Evolutionary conservation across 257 asterid species (phyloP).

Genomic region (Solanum virginianum): DNA sequence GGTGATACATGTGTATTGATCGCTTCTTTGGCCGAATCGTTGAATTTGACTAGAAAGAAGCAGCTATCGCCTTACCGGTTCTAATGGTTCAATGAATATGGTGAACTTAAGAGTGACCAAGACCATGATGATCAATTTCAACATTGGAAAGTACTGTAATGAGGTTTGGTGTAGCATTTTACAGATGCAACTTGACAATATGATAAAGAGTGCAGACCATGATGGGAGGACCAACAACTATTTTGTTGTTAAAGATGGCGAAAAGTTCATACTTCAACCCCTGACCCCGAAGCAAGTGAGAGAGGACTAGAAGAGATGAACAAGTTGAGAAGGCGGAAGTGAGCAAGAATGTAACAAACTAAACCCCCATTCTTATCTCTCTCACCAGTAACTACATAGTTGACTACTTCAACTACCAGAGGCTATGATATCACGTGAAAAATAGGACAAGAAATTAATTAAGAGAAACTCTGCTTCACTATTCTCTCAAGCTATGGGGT

Average conservation of each 20-base stretch:
- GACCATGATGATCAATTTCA: not conserved
- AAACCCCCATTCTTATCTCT: not conserved
- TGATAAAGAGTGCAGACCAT: not conserved
- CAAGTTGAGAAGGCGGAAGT: not conserved
- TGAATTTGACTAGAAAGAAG: not conserved
- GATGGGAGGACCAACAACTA: not conserved
- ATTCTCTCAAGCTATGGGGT: not conserved
- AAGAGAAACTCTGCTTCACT: not conserved
- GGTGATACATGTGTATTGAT: not conserved
- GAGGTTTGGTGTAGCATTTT: not conserved
- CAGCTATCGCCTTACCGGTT: not conserved
- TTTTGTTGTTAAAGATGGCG: not conserved
- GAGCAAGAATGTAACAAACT: not conserved
- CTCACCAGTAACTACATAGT: not conserved
- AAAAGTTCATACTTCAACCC: not conserved
- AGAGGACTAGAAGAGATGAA: not conserved
- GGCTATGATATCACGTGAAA: not conserved
- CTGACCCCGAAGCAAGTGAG: not conserved
- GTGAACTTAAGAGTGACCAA: not conserved
- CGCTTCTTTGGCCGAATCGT: not conserved
- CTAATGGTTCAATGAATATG: not conserved
- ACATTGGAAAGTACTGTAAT: not conserved
- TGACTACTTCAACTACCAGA: not conserved
- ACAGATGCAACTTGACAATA: not conserved
- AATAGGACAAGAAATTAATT: not conserved